Conservation (phyloP, 805 yeast genomes). For the Sungouiella thailandica region DNA sequence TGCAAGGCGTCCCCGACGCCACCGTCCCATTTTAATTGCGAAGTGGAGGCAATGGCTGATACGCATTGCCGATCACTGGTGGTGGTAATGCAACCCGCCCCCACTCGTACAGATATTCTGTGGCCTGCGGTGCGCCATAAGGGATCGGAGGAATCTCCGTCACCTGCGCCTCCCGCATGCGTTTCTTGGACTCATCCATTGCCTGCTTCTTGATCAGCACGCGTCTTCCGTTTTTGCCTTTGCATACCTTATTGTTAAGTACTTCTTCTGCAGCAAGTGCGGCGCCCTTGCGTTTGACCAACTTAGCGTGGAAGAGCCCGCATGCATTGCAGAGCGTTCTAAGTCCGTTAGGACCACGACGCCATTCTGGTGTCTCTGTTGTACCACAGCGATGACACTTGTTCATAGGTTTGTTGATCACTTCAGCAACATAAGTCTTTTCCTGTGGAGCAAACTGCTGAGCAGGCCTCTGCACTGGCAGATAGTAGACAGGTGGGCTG, state of each 20-base stretch:
- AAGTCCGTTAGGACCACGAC: constrained; percentile 42
- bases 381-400: constrained; percentile 43
- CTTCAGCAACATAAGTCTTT: too few relatives aligned
- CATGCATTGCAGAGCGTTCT: constrained; percentile 42
- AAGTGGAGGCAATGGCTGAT: constrained; percentile 1
- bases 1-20: background rate
- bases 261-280: constrained; percentile 33
- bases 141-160: constrained; percentile 9
- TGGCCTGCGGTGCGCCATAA: constrained; percentile 1
- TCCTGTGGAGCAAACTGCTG: too few relatives aligned
- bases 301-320: constrained; percentile 39
- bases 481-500: constrained; percentile 5
- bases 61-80: constrained; percentile 1
- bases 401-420: constrained; percentile 21
- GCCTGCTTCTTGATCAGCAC: constrained; percentile 27
- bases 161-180: constrained; percentile 4
- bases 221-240: constrained; percentile 41
- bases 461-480: background rate
- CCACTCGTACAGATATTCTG: background rate
- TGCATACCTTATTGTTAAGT: constrained; percentile 37
- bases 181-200: constrained; percentile 2
- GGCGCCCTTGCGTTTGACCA: constrained; percentile 27
- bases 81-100: constrained; percentile 2
- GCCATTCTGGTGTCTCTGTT: constrained; percentile 43
- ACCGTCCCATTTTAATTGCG: background rate